Evolutionary conservation across 805 yeast genomes (phyloP).

Genomic region (Metschnikowia lachancei): DNA sequence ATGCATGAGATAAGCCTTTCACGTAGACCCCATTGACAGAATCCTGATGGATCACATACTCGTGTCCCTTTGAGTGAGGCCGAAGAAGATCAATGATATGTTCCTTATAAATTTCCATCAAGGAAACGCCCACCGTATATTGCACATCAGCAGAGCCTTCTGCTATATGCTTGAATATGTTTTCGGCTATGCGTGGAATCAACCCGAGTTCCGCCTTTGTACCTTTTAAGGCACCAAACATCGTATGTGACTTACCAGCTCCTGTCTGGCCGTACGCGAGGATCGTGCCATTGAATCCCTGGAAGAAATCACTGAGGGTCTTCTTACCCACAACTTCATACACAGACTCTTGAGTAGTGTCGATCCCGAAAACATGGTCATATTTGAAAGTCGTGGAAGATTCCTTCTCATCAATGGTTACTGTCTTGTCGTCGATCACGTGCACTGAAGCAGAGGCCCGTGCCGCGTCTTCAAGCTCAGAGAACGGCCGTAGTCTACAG

Average conservation of each 20-base stretch:
- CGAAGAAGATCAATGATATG: slow-evolving; percentile 65
- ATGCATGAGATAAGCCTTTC: slow-evolving; percentile 61
- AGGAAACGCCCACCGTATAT: slow-evolving; percentile 64
- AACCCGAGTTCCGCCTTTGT: slow-evolving; percentile 47
- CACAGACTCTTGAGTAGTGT: slow-evolving; percentile 53
- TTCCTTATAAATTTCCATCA: slow-evolving; percentile 82
- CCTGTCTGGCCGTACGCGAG: slow-evolving; percentile 81
- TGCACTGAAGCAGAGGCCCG: slow-evolving; percentile 20
- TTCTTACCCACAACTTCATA: slow-evolving; percentile 57
- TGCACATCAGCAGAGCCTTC: slow-evolving; percentile 51
- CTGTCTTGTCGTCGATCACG: slow-evolving; percentile 25
- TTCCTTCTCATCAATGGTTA: slow-evolving; percentile 29
- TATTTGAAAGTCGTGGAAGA: slow-evolving; percentile 47
- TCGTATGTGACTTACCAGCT: slow-evolving; percentile 72
- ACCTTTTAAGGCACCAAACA: slow-evolving; percentile 54
- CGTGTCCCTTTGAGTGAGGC: slow-evolving; percentile 22
- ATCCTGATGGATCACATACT: slow-evolving; percentile 61
- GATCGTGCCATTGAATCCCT: slow-evolving; percentile 76
- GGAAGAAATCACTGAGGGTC: slow-evolving; percentile 65
- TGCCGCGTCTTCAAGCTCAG: slow-evolving; percentile 28
- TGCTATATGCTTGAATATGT: slow-evolving; percentile 56
- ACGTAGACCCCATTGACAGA: slow-evolving; percentile 64
- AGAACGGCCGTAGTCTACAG: slow-evolving; percentile 68
- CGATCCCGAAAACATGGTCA: slow-evolving; percentile 60
- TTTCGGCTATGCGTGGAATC: slow-evolving; percentile 68